These are phyloP conservation scores for Phtheirospermum japonicum DNA, from an alignment of 257 asterid species.

Conservation along the genomic window DNA sequence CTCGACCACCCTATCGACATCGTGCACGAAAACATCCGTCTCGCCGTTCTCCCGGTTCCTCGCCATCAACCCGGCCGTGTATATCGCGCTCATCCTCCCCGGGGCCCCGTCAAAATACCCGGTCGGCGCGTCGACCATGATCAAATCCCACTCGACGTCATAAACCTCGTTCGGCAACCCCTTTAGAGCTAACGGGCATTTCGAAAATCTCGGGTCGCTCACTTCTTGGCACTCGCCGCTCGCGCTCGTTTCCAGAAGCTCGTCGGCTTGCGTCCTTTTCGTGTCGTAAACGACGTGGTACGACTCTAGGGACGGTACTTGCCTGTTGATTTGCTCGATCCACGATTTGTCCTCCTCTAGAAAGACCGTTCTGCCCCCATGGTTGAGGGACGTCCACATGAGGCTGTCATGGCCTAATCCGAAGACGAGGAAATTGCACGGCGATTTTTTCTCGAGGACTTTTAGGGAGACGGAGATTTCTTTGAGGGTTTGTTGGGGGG, in stretches of 20 bases:
- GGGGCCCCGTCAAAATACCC: slow-evolving; percentile 80
- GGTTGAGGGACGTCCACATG: slow-evolving; percentile 89
- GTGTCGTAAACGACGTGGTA: slow-evolving; percentile 70
- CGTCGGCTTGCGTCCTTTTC: slow-evolving; percentile 63
- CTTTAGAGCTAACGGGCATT: slow-evolving; percentile 59
- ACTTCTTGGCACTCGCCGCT: slow-evolving; percentile 55
- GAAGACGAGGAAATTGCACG: slow-evolving; percentile 80
- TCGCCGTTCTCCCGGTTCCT: slow-evolving; percentile 67
- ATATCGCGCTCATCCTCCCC: slow-evolving; percentile 83
- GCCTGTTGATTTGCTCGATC: slow-evolving; percentile 52
- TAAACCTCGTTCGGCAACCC: slow-evolving; percentile 58
- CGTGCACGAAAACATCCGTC: slow-evolving; percentile 86
- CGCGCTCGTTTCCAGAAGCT: slow-evolving; percentile 48
- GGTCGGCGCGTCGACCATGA: slow-evolving; percentile 94
- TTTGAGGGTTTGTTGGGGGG: slow-evolving; percentile 77
- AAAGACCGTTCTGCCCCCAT: slow-evolving; percentile 74
- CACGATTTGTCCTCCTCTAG: slow-evolving; percentile 79
- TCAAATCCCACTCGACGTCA: slow-evolving; percentile 78
- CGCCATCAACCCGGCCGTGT: slow-evolving; percentile 81
- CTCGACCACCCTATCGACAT: slow-evolving; percentile 74
- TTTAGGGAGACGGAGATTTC: slow-evolving; percentile 71
- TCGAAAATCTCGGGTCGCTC: slow-evolving; percentile 68
- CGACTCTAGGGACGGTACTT: slow-evolving; percentile 60
- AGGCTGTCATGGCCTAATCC: slow-evolving; percentile 88
- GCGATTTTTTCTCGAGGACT: slow-evolving; percentile 62